Evolutionary conservation across 2,329 filamentous ascomycete genomes (phyloP), one percentile per base, ranked within the genome.

Genomic region (Myotisia sp.): DNA sequence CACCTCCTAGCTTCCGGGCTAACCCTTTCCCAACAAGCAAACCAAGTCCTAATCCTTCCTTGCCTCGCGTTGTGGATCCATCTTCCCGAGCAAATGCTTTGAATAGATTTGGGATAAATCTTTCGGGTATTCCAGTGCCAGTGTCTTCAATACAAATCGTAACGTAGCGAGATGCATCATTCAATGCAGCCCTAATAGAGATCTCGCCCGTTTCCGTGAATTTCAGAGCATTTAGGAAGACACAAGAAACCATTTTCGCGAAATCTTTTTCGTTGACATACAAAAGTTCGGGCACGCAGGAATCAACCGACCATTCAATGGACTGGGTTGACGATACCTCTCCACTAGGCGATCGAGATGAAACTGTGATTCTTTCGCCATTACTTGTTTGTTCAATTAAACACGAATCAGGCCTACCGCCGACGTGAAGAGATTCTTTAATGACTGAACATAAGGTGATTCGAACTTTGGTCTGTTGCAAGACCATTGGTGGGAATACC

Each of bases 11-110:
- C 49, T 75, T 77, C 35, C 76, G 65, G 4, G 76, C 73, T 29
- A 80, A 62, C 3, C 76, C 76, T 53, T 80, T 81, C 1, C 76
- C 77, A n/a, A 81, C 77, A 47, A 81, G 64, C 7, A 82, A 57
- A 18, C 77, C 76, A 5, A 82, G 59, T 0, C 77, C 77, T 3
- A 81, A 60, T 1, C 77, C 77, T 51, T 82, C 77, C 48, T 70
- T 76, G 40, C 70, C 68, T 27, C 77, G 64, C 5, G 74, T 79
- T 9, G 74, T 70, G 2, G 76, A 79, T 33, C 72, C 67, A 49
- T 82, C 76, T 52, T 79, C 71, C 40, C 76, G 67, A 16, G 76
- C 72, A 51, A 80, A 81, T 1, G 77, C 70, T 43, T 76, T 76
- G 59, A 81, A 82, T 1, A 82, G 60, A 36, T 71, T 70, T 0